Conservation (phyloP, 169 alveolate genomes). For the Eimeria necatrix region DNA sequence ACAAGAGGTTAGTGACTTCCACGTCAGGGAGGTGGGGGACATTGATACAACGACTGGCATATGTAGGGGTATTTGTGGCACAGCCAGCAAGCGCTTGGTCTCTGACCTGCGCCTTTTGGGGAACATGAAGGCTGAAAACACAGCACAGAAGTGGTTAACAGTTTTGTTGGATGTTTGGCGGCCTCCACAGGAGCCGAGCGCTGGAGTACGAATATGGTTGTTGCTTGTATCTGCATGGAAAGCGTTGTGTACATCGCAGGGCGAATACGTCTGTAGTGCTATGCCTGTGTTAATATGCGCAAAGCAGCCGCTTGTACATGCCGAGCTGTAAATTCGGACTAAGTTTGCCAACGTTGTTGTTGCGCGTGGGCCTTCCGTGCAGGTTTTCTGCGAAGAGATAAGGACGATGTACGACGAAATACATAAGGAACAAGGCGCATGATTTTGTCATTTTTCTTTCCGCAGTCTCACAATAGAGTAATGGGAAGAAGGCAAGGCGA, state of each 20-base stretch:
- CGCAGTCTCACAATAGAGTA: too few relatives aligned
- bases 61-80: not conserved
- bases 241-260: too few relatives aligned
- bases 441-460: not conserved
- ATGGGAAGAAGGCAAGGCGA: too few relatives aligned
- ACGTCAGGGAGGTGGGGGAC: not conserved
- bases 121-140: not conserved
- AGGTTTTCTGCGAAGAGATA: constrained; percentile 54
- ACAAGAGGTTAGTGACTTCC: constrained; percentile 49
- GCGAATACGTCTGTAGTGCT: too few relatives aligned
- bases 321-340: not conserved
- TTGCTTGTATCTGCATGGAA: too few relatives aligned
- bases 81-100: not conserved
- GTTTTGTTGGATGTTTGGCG: not conserved
- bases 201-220: too few relatives aligned
- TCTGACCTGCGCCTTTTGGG: not conserved
- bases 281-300: too few relatives aligned
- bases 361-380: not conserved
- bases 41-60: not conserved
- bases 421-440: constrained; percentile 44
- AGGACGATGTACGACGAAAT: constrained; percentile 25
- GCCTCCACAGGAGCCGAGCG: not conserved
- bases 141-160: too few relatives aligned
- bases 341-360: too few relatives aligned
- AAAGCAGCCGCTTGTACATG: not conserved